Percentiles rank a stretch among this genome's conserved stretches.
These are phyloP conservation scores for Nymphaea colorata DNA, from an alignment of 164 flowering plant species.

Conservation along the genomic window DNA sequence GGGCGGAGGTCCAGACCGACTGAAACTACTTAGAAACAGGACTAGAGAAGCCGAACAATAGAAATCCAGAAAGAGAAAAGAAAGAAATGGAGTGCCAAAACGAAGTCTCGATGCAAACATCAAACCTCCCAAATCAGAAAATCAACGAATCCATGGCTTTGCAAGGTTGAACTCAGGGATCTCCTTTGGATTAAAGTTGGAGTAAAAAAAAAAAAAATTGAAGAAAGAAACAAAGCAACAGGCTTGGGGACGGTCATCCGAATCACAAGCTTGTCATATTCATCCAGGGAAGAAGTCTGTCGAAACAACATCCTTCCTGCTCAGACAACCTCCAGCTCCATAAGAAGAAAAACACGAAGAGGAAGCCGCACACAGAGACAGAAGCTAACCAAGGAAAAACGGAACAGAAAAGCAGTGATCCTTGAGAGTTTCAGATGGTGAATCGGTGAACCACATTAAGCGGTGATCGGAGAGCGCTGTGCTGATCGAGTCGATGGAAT, in stretches of 20 bases:
- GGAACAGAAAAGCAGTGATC: no score
- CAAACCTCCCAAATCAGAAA: background rate
- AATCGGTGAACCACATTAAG: no score
- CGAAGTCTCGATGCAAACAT: background rate
- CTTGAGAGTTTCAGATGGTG: no score
- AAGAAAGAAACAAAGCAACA: background rate
- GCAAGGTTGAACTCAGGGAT: no score
- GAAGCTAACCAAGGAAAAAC: no score
- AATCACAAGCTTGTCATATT: slow-evolving; percentile 74
- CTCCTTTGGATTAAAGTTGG: no score
- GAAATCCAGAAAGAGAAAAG: background rate
- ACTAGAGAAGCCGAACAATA: background rate
- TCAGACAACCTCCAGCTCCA: no score
- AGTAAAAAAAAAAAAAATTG: background rate
- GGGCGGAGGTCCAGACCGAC: background rate
- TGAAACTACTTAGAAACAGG: background rate
- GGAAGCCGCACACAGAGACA: no score
- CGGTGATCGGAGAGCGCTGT: no score
- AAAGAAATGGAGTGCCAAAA: background rate
- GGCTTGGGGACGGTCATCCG: slow-evolving; percentile 85
- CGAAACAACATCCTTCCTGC: slow-evolving; percentile 22
- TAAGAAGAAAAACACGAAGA: no score
- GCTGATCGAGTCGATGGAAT: no score
- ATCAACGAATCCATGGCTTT: background rate
- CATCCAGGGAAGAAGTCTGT: slow-evolving; percentile 40